Conservation (phyloP, 257 asterid genomes). For the Lantana camara region DNA sequence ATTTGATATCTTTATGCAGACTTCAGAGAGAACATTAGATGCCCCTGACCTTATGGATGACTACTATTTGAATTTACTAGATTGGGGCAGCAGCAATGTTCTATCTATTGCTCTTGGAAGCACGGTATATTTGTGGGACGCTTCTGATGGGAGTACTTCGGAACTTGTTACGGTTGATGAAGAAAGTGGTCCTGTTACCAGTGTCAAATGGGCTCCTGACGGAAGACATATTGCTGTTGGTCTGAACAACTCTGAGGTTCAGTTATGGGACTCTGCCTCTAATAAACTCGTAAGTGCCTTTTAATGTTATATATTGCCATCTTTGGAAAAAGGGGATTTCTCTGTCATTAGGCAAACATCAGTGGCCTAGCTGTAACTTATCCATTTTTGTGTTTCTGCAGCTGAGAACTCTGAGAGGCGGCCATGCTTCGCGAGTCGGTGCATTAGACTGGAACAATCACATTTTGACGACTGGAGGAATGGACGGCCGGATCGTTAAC, state of each 20-base stretch:
- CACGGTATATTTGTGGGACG: constrained; percentile 93
- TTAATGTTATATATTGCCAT: not conserved
- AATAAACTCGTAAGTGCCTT: constrained; percentile 60
- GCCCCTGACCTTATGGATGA: constrained; percentile 93
- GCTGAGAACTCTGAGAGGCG: constrained; percentile 85
- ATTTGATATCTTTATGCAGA: constrained; percentile 51
- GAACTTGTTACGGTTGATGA: constrained; percentile 82
- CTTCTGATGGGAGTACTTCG: constrained; percentile 70
- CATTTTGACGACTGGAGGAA: constrained; percentile 89
- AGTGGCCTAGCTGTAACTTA: too few relatives aligned
- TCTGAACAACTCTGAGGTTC: constrained; percentile 78
- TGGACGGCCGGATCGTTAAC: constrained; percentile 84
- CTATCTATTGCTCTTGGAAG: constrained; percentile 87
- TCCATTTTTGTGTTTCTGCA: constrained; percentile 31
- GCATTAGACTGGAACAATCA: constrained; percentile 93
- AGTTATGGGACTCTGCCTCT: constrained; percentile 89
- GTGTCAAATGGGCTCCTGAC: constrained; percentile 96
- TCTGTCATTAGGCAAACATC: too few relatives aligned
- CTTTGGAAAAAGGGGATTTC: too few relatives aligned
- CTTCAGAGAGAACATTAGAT: constrained; percentile 91
- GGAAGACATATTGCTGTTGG: constrained; percentile 86
- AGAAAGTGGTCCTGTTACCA: constrained; percentile 83
- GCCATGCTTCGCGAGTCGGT: constrained; percentile 75
- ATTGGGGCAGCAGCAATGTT: constrained; percentile 95
- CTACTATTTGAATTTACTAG: constrained; percentile 81